Percentiles rank a stretch among this genome's conserved stretches.
These are phyloP conservation scores for Yamadazyma sp. DNA, from an alignment of 1,139 yeast species.

Conservation along the genomic window DNA sequence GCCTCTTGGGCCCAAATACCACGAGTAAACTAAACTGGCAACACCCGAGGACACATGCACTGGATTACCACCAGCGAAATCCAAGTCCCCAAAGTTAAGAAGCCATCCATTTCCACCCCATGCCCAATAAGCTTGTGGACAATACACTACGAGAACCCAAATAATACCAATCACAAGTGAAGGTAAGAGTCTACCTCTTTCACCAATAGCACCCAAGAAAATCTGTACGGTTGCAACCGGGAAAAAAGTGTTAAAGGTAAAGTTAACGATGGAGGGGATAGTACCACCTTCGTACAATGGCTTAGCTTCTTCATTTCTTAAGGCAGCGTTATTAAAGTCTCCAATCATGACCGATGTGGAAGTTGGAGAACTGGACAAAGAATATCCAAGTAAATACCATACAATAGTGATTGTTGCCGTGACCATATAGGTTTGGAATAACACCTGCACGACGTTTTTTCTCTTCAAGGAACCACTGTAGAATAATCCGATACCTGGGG, in stretches of 20 bases:
- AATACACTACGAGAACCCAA: constrained; percentile 92
- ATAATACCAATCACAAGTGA: constrained; percentile 87
- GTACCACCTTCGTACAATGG: constrained; percentile 54
- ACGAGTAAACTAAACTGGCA: constrained; percentile 90
- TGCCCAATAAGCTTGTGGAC: constrained; percentile 95
- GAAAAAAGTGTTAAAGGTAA: constrained; percentile 89
- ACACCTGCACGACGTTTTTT: constrained; percentile 82
- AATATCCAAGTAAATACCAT: constrained; percentile 97
- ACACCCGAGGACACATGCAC: constrained; percentile 94
- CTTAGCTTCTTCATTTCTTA: constrained; percentile 52
- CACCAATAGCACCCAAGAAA: constrained; percentile 95
- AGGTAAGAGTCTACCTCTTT: constrained; percentile 91
- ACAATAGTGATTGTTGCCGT: constrained; percentile 76
- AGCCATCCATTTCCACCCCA: constrained; percentile 96
- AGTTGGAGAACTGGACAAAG: constrained; percentile 75
- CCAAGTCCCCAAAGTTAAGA: constrained; percentile 74
- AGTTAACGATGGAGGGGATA: constrained; percentile 59
- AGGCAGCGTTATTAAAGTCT: constrained; percentile 71
- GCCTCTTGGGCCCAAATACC: constrained; percentile 85
- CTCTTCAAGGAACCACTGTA: constrained; percentile 90
- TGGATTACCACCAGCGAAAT: constrained; percentile 98
- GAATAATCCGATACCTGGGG: constrained; percentile 87
- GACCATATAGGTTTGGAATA: constrained; percentile 92
- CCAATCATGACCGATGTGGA: constrained; percentile 77
- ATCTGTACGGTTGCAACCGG: constrained; percentile 83